phyloP scores from a whole-genome alignment of 345 rosid genomes.

The Nephelium lappaceum region DNA sequence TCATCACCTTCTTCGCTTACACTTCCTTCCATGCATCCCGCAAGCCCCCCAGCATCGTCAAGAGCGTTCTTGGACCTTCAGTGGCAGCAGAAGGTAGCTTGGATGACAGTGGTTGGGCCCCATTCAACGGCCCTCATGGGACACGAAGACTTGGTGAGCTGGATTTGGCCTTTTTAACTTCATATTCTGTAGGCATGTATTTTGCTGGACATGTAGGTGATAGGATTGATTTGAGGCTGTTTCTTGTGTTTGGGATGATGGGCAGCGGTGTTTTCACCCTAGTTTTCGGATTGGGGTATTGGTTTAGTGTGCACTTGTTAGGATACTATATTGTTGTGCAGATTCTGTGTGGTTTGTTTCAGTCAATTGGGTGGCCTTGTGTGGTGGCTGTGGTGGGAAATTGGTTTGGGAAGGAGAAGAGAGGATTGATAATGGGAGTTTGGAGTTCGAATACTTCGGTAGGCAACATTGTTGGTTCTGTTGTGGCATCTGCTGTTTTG shows the following conservation, averaged over 20 bases:
- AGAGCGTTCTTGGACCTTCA: constrained; percentile 82
- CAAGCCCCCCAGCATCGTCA: constrained; percentile 94
- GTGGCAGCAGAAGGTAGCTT: constrained; percentile 27
- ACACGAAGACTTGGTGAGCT: constrained; percentile 84
- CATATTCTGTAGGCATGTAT: constrained; percentile 83
- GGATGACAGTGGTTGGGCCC: constrained; percentile 73
- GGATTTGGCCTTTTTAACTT: constrained; percentile 78
- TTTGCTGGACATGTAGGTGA: constrained; percentile 89
- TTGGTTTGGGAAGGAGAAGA: constrained; percentile 88
- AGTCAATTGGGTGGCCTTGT: constrained; percentile 98
- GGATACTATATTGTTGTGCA: constrained; percentile 64
- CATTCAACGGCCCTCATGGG: constrained; percentile 70
- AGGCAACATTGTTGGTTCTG: constrained; percentile 85
- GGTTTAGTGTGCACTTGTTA: constrained; percentile 68
- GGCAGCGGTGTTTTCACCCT: constrained; percentile 81
- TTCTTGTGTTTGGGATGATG: constrained; percentile 91
- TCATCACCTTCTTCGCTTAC: constrained; percentile 78
- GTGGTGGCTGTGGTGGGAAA: constrained; percentile 91
- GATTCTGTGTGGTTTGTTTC: constrained; percentile 80
- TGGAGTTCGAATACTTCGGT: constrained; percentile 92
- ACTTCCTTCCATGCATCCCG: constrained; percentile 96
- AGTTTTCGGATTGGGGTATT: constrained; percentile 77
- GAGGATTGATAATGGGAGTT: constrained; percentile 91
- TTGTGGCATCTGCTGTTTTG: constrained; percentile 70
- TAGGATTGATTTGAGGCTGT: constrained; percentile 76